phyloP scores from a whole-genome alignment of 148 eudicot genomes.

The Chenopodium formosanum region DNA sequence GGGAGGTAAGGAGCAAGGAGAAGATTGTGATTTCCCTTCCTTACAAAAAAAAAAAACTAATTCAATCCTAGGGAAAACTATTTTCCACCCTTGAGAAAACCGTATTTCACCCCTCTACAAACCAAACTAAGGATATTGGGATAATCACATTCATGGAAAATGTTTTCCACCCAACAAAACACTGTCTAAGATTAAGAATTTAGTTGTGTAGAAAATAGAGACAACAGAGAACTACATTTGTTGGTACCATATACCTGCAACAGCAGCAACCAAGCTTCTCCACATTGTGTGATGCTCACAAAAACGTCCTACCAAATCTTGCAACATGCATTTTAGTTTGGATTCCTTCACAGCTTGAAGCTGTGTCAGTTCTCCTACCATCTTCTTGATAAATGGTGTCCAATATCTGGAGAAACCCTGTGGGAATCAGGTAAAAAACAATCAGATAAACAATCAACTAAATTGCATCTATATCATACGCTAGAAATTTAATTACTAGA shows the following conservation, averaged over 20 bases:
- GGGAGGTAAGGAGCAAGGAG: too few species aligned
- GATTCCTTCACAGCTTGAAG: conserved; percentile 89
- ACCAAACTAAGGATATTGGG: too few species aligned
- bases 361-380: conserved; percentile 62
- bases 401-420: conserved; percentile 92
- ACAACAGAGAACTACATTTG: conserved; percentile 7
- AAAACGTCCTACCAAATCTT: conserved; percentile 69
- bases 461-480: not conserved
- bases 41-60: too few species aligned
- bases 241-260: conserved; percentile 60
- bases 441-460: not conserved
- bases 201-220: not conserved
- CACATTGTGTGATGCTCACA: conserved; percentile 86
- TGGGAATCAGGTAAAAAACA: conserved; percentile 16
- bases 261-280: conserved; percentile 72
- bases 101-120: too few species aligned
- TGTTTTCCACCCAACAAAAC: too few species aligned
- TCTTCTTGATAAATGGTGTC: conserved; percentile 71
- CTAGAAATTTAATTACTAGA: not conserved
- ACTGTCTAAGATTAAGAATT: not conserved
- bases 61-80: too few species aligned
- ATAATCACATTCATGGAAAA: too few species aligned
- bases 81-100: too few species aligned
- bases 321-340: conserved; percentile 76
- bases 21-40: too few species aligned